These are phyloP conservation scores for Pythium apleroticum DNA, from an alignment of 352 stramenopile species.

Conservation along the genomic window DNA sequence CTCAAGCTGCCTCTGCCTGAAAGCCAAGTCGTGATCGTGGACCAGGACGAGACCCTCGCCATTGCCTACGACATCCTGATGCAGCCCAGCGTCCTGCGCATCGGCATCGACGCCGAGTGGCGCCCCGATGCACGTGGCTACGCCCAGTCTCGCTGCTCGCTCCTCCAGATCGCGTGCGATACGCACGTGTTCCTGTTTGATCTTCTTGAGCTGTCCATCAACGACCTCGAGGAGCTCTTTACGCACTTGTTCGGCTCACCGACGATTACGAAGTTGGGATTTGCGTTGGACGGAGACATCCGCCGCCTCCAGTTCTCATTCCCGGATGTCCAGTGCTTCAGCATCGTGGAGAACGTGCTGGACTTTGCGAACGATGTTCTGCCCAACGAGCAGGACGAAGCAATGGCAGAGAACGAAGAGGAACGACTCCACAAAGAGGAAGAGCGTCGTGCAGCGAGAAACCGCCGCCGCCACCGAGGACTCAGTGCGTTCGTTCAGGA, in stretches of 20 bases:
- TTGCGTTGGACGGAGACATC: conserved; percentile 64
- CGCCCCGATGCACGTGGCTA: conserved; percentile 43
- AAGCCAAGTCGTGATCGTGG: conserved; percentile 53
- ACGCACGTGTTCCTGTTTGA: conserved; percentile 73
- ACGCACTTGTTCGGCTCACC: conserved; percentile 54
- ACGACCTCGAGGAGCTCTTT: conserved; percentile 70
- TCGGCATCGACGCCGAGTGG: conserved; percentile 77
- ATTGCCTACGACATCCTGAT: conserved; percentile 52
- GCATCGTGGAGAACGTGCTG: conserved; percentile 58
- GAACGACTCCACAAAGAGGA: conserved; percentile 16
- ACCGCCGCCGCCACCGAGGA: conserved; percentile 41
- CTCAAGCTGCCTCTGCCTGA: conserved; percentile 48
- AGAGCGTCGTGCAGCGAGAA: conserved; percentile 21
- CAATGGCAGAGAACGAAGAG: neutral
- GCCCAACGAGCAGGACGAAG: neutral
- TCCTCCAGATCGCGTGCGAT: conserved; percentile 69
- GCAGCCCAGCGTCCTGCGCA: conserved; percentile 32
- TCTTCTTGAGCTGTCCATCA: conserved; percentile 46
- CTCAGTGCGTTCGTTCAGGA: conserved; percentile 59
- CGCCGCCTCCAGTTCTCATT: conserved; percentile 72
- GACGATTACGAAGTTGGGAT: conserved; percentile 58
- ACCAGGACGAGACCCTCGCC: conserved; percentile 53
- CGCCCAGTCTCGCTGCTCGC: conserved; percentile 59
- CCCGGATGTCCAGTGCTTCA: conserved; percentile 61
- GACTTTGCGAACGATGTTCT: conserved; percentile 56